A percentile compares a stretch with the other conserved stretches of the same genome.
These are phyloP conservation scores for Paramecium biaurelia DNA, from an alignment of 73 alveolate species.

Conservation along the genomic window DNA sequence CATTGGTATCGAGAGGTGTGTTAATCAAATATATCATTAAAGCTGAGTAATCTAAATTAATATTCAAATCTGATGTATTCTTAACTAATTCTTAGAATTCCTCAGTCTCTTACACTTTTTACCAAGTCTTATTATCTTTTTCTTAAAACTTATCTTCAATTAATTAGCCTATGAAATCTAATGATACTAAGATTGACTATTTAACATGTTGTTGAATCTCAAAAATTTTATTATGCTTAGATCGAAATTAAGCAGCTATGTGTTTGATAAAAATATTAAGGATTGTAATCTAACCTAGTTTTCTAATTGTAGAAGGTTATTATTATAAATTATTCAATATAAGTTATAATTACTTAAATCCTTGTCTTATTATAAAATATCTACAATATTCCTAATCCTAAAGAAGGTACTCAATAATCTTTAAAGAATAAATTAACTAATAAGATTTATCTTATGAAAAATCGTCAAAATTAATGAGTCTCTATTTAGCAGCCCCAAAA, in stretches of 20 bases:
- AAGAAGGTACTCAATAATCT: neutral
- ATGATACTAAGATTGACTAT: neutral
- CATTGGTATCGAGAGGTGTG: neutral
- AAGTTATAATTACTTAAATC: neutral
- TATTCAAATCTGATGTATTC: neutral
- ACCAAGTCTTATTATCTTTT: neutral
- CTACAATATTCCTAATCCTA: neutral
- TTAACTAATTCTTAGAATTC: neutral
- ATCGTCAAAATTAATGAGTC: neutral
- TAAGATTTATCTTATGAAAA: neutral
- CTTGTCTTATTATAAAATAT: neutral
- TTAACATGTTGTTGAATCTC: conserved; percentile 54
- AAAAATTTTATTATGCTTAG: conserved; percentile 46
- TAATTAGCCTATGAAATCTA: neutral
- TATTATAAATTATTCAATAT: neutral
- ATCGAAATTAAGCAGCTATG: conserved; percentile 52
- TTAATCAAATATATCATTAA: neutral
- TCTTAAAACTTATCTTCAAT: neutral
- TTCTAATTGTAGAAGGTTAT: neutral
- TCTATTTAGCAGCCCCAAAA: neutral
- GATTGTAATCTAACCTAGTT: neutral
- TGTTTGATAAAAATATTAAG: conserved; percentile 20
- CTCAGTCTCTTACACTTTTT: neutral
- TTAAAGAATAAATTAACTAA: neutral
- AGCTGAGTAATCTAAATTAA: neutral